phyloP scores from a whole-genome alignment of 2,329 filamentous ascomycete genomes.

The Cordyceps fumosorosea region DNA sequence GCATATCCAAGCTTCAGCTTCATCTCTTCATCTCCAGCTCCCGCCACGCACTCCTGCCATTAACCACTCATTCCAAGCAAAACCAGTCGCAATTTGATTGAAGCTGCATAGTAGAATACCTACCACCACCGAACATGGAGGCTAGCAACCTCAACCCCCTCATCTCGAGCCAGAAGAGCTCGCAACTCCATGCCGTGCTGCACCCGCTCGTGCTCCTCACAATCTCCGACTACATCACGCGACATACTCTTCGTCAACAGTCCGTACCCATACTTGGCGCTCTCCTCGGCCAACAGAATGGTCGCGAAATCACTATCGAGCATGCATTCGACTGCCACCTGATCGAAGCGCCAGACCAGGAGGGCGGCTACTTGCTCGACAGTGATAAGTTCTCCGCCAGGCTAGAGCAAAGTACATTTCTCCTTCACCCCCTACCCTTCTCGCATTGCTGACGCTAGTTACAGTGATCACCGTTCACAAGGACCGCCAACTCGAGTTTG shows the following conservation, averaged over 20 bases:
- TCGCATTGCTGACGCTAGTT: background rate
- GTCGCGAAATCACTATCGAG: slow-evolving; percentile 84
- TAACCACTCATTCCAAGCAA: background rate
- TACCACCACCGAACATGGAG: slow-evolving; percentile 37
- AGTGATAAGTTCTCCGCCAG: slow-evolving; percentile 67
- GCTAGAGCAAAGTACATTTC: slow-evolving; percentile 68
- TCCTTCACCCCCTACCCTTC: background rate
- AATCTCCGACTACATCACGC: slow-evolving; percentile 93
- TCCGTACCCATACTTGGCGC: slow-evolving; percentile 74
- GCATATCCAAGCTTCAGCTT: slow-evolving; percentile 2
- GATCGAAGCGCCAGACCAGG: slow-evolving; percentile 32
- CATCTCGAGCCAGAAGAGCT: slow-evolving; percentile 59
- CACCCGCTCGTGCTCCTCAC: slow-evolving; percentile 93
- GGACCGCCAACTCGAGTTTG: slow-evolving; percentile 71
- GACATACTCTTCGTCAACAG: slow-evolving; percentile 74
- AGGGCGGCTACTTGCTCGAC: slow-evolving; percentile 58
- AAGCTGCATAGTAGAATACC: background rate
- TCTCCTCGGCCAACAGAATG: slow-evolving; percentile 86
- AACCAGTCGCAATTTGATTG: too few species aligned
- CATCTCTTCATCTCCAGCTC: background rate
- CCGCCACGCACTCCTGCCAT: background rate
- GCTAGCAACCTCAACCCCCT: slow-evolving; percentile 45
- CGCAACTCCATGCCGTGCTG: slow-evolving; percentile 74
- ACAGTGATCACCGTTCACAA: slow-evolving; percentile 86
- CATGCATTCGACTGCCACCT: slow-evolving; percentile 82